A percentile compares a stretch with the other conserved stretches of the same genome.
phyloP scores from a whole-genome alignment of 805 yeast genomes.

The Limtongia smithiae region DNA sequence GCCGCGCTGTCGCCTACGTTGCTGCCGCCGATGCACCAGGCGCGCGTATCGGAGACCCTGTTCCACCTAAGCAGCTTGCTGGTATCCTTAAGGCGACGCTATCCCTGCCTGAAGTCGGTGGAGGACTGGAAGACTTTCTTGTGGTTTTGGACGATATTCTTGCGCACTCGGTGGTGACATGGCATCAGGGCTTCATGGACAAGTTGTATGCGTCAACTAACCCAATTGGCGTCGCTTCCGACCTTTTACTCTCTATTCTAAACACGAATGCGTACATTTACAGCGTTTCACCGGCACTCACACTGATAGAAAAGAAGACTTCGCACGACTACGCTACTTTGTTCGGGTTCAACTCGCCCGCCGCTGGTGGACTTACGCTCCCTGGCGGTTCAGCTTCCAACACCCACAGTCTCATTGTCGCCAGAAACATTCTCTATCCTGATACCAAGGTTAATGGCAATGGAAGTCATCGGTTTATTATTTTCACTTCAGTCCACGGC shows the following conservation, averaged over 20 bases:
- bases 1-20: constrained; percentile 51
- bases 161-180: constrained; percentile 69
- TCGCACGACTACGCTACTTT: constrained; percentile 63
- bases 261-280: constrained; percentile 85
- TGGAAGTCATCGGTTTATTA: constrained; percentile 52
- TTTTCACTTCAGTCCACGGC: constrained; percentile 67
- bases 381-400: constrained; percentile 89
- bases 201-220: constrained; percentile 82
- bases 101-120: constrained; percentile 17
- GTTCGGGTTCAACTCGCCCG: constrained; percentile 53
- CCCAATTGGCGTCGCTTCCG: constrained; percentile 77
- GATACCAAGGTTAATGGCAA: constrained; percentile 66
- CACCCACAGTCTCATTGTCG: constrained; percentile 72
- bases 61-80: constrained; percentile 22
- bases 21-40: constrained; percentile 43
- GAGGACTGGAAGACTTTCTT: constrained; percentile 43
- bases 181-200: constrained; percentile 85
- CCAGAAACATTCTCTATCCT: constrained; percentile 63
- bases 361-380: constrained; percentile 79
- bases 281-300: constrained; percentile 69
- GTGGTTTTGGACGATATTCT: constrained; percentile 54
- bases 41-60: constrained; percentile 45
- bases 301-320: constrained; percentile 68
- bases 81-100: constrained; percentile 9
- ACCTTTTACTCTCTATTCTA: constrained; percentile 59